phyloP scores from a whole-genome alignment of 371 early-diverging fungal genomes.

The Capillidium heterosporum region DNA sequence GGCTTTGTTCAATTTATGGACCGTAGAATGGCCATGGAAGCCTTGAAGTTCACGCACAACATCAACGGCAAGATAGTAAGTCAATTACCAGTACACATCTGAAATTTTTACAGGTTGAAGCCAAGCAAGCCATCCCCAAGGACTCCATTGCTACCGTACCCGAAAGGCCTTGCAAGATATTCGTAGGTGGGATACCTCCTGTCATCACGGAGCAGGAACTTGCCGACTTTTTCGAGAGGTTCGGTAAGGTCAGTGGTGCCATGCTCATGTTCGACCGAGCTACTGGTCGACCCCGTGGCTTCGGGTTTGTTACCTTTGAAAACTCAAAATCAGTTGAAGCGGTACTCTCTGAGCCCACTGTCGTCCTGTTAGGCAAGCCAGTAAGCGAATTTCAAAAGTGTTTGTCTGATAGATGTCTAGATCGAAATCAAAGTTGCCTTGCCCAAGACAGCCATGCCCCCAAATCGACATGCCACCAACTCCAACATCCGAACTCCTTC shows the following conservation, averaged over 20 bases:
- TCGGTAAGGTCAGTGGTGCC: constrained; percentile 57
- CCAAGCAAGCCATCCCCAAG: constrained; percentile 71
- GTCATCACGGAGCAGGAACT: constrained; percentile 70
- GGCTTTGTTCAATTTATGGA: constrained; percentile 75
- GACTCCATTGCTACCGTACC: constrained; percentile 27
- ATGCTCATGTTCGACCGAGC: constrained; percentile 58
- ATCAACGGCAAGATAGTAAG: constrained; percentile 71
- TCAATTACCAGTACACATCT: background rate
- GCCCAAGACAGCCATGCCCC: constrained; percentile 14
- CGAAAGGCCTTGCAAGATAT: constrained; percentile 66
- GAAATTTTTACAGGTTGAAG: constrained; percentile 50
- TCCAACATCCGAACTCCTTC: no score
- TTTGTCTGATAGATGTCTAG: constrained; percentile 11
- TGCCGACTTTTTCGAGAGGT: constrained; percentile 46
- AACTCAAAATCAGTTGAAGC: constrained; percentile 40
- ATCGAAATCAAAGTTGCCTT: constrained; percentile 45
- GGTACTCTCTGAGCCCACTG: constrained; percentile 22
- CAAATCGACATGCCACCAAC: no score
- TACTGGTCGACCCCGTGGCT: constrained; percentile 60
- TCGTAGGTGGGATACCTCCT: constrained; percentile 74
- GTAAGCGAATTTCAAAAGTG: constrained; percentile 14
- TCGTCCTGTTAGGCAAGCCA: constrained; percentile 30
- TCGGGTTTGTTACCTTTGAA: constrained; percentile 66
- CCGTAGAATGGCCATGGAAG: constrained; percentile 38
- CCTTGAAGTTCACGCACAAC: constrained; percentile 50